A percentile compares a stretch with the other conserved stretches of the same genome.
These are phyloP conservation scores for Begonia peltatifolia DNA, from an alignment of 306 rosid species.

Conservation along the genomic window DNA sequence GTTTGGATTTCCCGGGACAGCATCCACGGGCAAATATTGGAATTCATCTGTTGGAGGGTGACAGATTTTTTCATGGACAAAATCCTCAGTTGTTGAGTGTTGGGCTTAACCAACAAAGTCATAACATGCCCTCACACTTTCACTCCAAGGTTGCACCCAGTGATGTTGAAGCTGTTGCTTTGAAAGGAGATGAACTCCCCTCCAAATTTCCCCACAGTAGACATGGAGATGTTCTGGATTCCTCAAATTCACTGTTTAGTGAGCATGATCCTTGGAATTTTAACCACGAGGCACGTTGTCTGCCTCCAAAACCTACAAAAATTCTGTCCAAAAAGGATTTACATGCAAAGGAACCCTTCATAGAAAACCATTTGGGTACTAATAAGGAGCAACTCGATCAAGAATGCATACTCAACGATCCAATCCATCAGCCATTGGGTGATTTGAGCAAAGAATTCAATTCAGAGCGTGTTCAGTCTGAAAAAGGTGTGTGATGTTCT, in stretches of 20 bases:
- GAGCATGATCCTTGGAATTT: slow-evolving; percentile 78
- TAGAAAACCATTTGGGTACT: slow-evolving; percentile 26
- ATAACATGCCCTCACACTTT: slow-evolving; percentile 6
- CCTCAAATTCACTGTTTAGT: slow-evolving; percentile 67
- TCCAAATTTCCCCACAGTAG: slow-evolving; percentile 24
- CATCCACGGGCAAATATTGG: slow-evolving; percentile 28
- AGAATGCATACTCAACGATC: slow-evolving; percentile 25
- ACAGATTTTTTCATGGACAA: slow-evolving; percentile 11
- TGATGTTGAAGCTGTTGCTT: slow-evolving; percentile 10
- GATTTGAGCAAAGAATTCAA: slow-evolving; percentile 29
- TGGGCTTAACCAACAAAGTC: slow-evolving; percentile 11
- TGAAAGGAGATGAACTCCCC: slow-evolving; percentile 12
- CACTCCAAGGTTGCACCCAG: slow-evolving; percentile 14
- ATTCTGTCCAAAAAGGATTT: slow-evolving; percentile 27
- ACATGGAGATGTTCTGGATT: slow-evolving; percentile 38
- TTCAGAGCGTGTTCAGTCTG: slow-evolving; percentile 28
- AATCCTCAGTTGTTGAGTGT: slow-evolving; percentile 14
- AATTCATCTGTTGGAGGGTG: slow-evolving; percentile 18
- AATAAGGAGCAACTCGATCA: slow-evolving; percentile 23
- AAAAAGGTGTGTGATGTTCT: slow-evolving; percentile 31
- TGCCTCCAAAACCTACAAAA: slow-evolving; percentile 38
- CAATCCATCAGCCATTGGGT: slow-evolving; percentile 20
- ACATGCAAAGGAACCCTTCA: slow-evolving; percentile 28
- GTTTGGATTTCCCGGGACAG: slow-evolving; percentile 40
- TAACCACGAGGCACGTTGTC: slow-evolving; percentile 41